Conservation (phyloP, 129 eudicot genomes). For the Flaveria bidentis region DNA sequence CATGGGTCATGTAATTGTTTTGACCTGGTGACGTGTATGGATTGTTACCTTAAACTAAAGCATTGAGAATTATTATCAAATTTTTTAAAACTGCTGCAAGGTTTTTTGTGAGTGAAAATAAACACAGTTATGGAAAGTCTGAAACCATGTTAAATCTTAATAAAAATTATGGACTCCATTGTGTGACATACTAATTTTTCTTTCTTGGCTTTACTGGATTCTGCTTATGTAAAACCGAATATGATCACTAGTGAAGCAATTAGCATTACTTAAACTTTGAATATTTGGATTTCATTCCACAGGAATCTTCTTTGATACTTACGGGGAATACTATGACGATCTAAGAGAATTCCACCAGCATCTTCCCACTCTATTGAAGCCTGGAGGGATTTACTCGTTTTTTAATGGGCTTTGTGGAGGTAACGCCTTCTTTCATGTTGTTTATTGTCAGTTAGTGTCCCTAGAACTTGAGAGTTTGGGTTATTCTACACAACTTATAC, state of each 20-base stretch:
- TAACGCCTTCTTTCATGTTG: slow-evolving; percentile 96
- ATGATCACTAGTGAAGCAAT: too few relatives aligned
- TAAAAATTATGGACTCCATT: background rate
- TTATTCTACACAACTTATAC: slow-evolving; percentile 80
- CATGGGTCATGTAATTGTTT: too few relatives aligned
- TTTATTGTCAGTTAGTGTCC: slow-evolving; percentile 88
- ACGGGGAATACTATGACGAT: slow-evolving; percentile 98
- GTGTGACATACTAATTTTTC: background rate
- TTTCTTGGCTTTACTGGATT: background rate
- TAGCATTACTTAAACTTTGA: background rate
- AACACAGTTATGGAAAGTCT: background rate
- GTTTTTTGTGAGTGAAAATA: background rate
- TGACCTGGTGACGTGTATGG: too few relatives aligned
- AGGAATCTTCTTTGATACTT: slow-evolving; percentile 97
- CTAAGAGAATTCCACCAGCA: slow-evolving; percentile 91
- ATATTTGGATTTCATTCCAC: slow-evolving; percentile 20
- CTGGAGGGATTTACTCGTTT: slow-evolving; percentile 95
- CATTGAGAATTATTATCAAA: too few relatives aligned
- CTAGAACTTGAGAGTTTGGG: slow-evolving; percentile 92
- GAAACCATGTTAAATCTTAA: background rate
- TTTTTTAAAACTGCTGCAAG: background rate
- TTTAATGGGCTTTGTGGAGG: slow-evolving; percentile 97
- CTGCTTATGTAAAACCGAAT: background rate
- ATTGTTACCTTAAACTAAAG: background rate
- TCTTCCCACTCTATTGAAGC: slow-evolving; percentile 76